A percentile compares a stretch with the other conserved stretches of the same genome.
Evolutionary conservation across 2,329 filamentous ascomycete species (phyloP).

Genomic region (Ciborinia camelliae): DNA sequence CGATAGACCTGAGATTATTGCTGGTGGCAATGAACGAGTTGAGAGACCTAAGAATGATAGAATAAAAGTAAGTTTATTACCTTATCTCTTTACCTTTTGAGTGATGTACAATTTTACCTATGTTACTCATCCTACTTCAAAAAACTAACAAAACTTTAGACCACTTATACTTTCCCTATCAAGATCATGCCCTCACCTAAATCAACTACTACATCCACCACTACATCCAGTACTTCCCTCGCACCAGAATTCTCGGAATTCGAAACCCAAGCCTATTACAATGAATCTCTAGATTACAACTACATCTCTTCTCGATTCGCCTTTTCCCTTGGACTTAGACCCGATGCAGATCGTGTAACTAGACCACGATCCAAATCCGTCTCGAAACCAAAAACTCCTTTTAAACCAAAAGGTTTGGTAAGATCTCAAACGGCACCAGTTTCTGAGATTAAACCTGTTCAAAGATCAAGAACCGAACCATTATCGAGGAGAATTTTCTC

Average conservation of each 20-base stretch:
- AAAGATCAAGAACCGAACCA: conserved; percentile 6
- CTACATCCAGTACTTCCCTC: not conserved
- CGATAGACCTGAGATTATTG: not conserved
- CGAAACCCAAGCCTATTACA: conserved; percentile 15
- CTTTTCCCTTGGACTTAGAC: conserved; percentile 5
- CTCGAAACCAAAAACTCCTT: conserved; percentile 6
- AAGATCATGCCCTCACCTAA: conserved; percentile 16
- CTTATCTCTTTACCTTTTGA: not conserved
- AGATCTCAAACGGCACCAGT: conserved; percentile 11
- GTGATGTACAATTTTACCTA: not conserved
- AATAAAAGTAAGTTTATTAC: conserved; percentile 2
- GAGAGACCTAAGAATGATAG: conserved; percentile 13
- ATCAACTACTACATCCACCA: too few species aligned
- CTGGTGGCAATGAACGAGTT: not conserved
- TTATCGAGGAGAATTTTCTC: conserved; percentile 1
- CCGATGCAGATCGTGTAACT: conserved; percentile 5
- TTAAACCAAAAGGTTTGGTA: conserved; percentile 3
- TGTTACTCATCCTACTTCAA: too few species aligned
- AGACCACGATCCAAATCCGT: conserved; percentile 11
- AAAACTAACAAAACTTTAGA: conserved; percentile 1
- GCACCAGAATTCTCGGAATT: conserved; percentile 9
- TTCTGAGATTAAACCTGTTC: conserved; percentile 1
- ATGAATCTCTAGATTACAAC: conserved; percentile 16
- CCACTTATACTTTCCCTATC: conserved; percentile 17
- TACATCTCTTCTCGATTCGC: conserved; percentile 16